Base-by-base conservation (phyloP, 164 flowering plant species). In the Paratinospora sagittata region DNA sequence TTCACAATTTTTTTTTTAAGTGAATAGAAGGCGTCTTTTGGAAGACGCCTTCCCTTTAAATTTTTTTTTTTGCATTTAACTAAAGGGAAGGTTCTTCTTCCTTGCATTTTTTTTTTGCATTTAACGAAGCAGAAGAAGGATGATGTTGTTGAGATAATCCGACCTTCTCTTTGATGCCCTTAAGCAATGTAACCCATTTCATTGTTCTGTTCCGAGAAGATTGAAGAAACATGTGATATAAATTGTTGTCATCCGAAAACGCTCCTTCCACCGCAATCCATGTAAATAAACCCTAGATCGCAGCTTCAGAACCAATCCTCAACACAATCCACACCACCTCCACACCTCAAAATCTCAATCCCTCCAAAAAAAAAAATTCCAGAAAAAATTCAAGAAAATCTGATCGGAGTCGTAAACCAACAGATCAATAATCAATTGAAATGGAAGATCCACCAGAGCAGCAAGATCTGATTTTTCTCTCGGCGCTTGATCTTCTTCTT, bases 131-230 rank as follows among this genome's bases (percentile, higher is more conserved):
- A 23, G 85, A 27, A 27, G 81, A 57, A 19, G 85, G 47, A 5
- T 83, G 66, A 45, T 82, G 69, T 43, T 88, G 63, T 33, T 74
- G 88, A 24, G 90, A 76, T 63, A 92, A 69, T 10, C 99, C 97
- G 65, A 95, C 99, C 85, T 91, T 95, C 81, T 92, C 97, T 75
- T 84, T 95, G 67, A 92, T 81, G 81, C 92, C 97, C 85, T 91
- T 90, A 80, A 95, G 89, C 94, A 95, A 88, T 85, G 97, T 73
- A 45, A 63, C 87, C 99, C 98, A 95, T 95, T 92, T 95, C 99
- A 95, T 95, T 79, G 89, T 86, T 86, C 34, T 30, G 34, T 76
- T 69, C 74, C 85, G 72, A 47, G 83, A 80, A 74, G 84, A 77
- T 70, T 78, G 80, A 76, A 86, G 80, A 76, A 86, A 83, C 88